A percentile compares a stretch with the other conserved stretches of the same genome.
Conservation (phyloP, 768 basidiomycete species). For the Hygrophorus pudorinus region DNA sequence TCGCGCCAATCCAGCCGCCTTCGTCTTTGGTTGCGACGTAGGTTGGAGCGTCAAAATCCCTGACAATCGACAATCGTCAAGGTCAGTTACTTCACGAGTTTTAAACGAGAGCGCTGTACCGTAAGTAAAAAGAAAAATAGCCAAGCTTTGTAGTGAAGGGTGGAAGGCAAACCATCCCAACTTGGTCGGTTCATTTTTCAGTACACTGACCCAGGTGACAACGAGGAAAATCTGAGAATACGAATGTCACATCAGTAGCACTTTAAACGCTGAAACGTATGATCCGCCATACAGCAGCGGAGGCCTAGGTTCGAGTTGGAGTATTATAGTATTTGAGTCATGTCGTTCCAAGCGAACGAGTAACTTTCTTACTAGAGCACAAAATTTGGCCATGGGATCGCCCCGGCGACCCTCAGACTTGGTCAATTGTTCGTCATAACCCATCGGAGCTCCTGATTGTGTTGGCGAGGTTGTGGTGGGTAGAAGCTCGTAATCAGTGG, state of each 20-base stretch:
- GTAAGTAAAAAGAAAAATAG: constrained; percentile 46
- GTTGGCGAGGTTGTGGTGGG: constrained; percentile 1
- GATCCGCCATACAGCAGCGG: not conserved
- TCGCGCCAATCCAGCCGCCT: constrained; percentile 54
- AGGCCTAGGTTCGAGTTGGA: not conserved
- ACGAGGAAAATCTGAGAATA: constrained; percentile 26
- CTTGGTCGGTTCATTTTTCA: constrained; percentile 32
- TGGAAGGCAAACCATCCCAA: constrained; percentile 61
- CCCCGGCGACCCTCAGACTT: constrained; percentile 28
- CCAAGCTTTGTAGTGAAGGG: constrained; percentile 51
- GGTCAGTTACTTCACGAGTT: not conserved
- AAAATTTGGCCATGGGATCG: constrained; percentile 23
- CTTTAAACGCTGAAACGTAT: not conserved
- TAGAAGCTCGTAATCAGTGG: constrained; percentile 11
- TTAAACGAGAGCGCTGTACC: constrained; percentile 30
- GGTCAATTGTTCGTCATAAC: constrained; percentile 14
- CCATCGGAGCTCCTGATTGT: constrained; percentile 11
- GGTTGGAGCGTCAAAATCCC: constrained; percentile 72
- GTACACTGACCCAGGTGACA: constrained; percentile 35
- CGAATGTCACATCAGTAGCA: not conserved
- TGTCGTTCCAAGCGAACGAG: not conserved
- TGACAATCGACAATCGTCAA: constrained; percentile 17
- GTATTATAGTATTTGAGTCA: not conserved
- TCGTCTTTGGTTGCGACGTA: constrained; percentile 54
- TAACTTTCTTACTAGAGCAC: constrained; percentile 25